phyloP scores from a whole-genome alignment of 345 rosid species.

The Eutrema japonicum region DNA sequence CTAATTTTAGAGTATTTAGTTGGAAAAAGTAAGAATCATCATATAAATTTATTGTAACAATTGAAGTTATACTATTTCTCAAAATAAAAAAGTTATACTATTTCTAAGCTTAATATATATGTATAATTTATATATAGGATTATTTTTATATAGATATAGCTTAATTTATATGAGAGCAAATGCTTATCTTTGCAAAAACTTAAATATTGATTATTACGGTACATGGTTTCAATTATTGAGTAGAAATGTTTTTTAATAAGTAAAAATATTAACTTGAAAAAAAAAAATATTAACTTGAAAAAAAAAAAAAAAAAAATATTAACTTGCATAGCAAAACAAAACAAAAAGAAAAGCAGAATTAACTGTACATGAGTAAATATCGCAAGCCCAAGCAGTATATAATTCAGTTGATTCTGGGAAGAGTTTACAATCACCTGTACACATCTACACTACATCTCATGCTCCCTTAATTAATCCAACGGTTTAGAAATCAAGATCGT shows the following conservation, averaged over 20 bases:
- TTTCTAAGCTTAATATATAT: not conserved
- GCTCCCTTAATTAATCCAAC: slow-evolving; percentile 11
- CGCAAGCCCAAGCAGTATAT: slow-evolving; percentile 32
- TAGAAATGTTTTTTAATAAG: no score
- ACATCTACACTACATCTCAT: slow-evolving; percentile 2
- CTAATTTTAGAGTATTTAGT: no score
- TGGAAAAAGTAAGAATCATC: not conserved
- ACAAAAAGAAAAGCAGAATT: not conserved
- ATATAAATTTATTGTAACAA: not conserved
- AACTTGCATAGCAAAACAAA: no score
- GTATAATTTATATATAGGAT: not conserved
- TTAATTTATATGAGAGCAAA: not conserved
- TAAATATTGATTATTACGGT: no score
- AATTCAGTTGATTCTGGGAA: slow-evolving; percentile 11
- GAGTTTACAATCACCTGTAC: not conserved
- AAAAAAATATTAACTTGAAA: no score
- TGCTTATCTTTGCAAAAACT: not conserved
- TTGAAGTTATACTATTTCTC: not conserved
- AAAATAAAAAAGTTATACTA: no score
- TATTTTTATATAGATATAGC: not conserved
- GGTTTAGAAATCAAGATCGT: not conserved
- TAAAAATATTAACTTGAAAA: no score
- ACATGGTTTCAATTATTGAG: not conserved
- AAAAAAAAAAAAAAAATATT: no score
- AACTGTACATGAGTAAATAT: not conserved